Evolutionary conservation across 2,329 filamentous ascomycete genomes (phyloP), one percentile per base, ranked within the genome.

Genomic region (Podosphaera xanthii): DNA sequence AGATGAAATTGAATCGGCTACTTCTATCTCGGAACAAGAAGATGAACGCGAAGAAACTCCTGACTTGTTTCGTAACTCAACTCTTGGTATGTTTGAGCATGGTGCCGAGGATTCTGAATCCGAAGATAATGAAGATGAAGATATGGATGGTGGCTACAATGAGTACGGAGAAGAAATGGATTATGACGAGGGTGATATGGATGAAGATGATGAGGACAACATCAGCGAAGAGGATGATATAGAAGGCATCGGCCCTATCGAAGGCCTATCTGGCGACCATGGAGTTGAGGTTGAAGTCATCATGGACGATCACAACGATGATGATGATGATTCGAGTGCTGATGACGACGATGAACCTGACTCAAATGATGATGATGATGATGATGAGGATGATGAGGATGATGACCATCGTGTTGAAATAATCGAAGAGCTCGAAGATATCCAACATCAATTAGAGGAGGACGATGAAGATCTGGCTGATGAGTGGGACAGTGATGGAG

Each of bases 41-140:
- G 86, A 90, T 62, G 84, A 87, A 59, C 83, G 89, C 52, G 89
- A 95, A 70, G 92, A 97, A 69, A 98, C 94, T 4, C 92, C 94
- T 36, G 92, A 98, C 72, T 77, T 98, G 30, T 97, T 96, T 74
- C 86, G 94, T 58, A 95, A 97, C 70, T 97, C 92, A 1, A 88
- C 94, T 1, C 76, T 98, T 31, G 91, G 92, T 57, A 94, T 97
- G 82, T 83, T 96, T 58, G 92, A 97, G 69, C 84, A 86, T 63
- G 81, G 83, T 57, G 81, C 85, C 60, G 84, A 89, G 61, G 87
- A 91, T 63, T 89, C 87, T 57, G 88, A 86, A 40, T 70, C 69
- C 14, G 84, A 83, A 61, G 81, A 86, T 60, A 83, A 75, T 77
- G 88, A 89, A 54, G 86, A 90, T 59, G 87, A 91, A 65, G 88